These are phyloP conservation scores for Cryptococcus floricola DNA, from an alignment of 1,284 basidiomycete species.

Conservation along the genomic window DNA sequence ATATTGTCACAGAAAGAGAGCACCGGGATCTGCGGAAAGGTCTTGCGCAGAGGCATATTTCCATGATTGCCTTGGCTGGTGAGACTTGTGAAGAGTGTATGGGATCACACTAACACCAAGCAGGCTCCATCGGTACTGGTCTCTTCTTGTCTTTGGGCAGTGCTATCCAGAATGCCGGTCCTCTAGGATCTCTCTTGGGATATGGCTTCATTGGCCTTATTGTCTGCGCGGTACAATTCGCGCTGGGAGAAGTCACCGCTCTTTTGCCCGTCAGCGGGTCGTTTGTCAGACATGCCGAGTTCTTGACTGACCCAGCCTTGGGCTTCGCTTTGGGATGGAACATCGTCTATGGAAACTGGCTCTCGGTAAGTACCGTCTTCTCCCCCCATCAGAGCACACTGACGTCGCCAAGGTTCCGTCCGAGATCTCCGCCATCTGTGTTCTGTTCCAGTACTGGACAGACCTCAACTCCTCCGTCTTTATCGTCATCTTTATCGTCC, in stretches of 20 bases:
- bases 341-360: constrained; percentile 25
- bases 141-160: constrained; percentile 73
- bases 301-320: constrained; percentile 27
- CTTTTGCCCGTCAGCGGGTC: constrained; percentile 25
- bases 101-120: not conserved
- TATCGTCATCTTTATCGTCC: constrained; percentile 58
- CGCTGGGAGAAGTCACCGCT: constrained; percentile 26
- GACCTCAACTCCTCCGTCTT: constrained; percentile 15
- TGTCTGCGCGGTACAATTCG: constrained; percentile 26
- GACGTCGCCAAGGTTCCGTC: constrained; percentile 13
- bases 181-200: constrained; percentile 36
- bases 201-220: constrained; percentile 21
- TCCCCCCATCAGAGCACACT: not conserved
- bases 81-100: no score
- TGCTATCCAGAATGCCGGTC: constrained; percentile 48
- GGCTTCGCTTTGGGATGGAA: constrained; percentile 37
- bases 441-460: constrained; percentile 25
- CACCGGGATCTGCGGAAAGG: no score
- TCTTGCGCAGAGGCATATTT: not conserved
- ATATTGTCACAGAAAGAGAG: no score
- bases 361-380: constrained; percentile 13
- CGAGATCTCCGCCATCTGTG: constrained; percentile 23
- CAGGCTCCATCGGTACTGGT: constrained; percentile 54
- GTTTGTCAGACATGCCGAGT: constrained; percentile 28
- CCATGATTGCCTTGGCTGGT: not conserved